Evolutionary conservation across 768 basidiomycete species (phyloP), one percentile per base, ranked within the genome.

Genomic region (Boletus pseudo-olivaceus): DNA sequence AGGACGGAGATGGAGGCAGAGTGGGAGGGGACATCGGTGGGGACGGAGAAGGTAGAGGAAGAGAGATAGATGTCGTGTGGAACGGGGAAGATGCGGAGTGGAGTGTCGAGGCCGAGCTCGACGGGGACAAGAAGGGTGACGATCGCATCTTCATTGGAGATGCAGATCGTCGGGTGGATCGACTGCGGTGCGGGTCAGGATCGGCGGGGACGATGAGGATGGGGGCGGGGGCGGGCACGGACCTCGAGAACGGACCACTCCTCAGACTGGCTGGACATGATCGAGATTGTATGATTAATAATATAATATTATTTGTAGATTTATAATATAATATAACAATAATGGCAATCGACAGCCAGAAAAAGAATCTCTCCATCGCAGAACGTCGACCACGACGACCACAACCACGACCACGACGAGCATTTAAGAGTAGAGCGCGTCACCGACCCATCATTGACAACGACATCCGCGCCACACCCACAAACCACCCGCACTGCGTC

Each of bases 101-200:
- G 65, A n/a, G 67, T 74, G 17, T 80, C 67, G 10, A 66, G 62
- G 15, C 68, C 74, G 35, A 90, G 76, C 56, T 90, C 82, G 37
- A 92, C 70, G 9, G 87, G 83, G 46, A 90, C 82, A 20, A 87
- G 78, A 62, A 47, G 75, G 67, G 30, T 67, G 60, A 23, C 67
- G 68, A 57, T 49, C 35, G 26, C 49, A 44, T 73, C 66, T 30
- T 69, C 63, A 46, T 72, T 78, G 6, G 81, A 78, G 37, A 87
- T 58, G 63, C 75, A 89, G 40, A 72, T 66, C 64, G 89, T 85
- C 35, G 89, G 89, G 65, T 84, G 87, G 42, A 90, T 90, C n/a
- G 88, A 83, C 88, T 90, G 58, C 9, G 55, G 37, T 14, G 44
- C 11, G 35, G 4, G 47, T 49, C 44, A 56, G 37, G 38, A 56